phyloP scores from a whole-genome alignment of 2,329 filamentous ascomycete species.

The Curvularia hawaiiensis region DNA sequence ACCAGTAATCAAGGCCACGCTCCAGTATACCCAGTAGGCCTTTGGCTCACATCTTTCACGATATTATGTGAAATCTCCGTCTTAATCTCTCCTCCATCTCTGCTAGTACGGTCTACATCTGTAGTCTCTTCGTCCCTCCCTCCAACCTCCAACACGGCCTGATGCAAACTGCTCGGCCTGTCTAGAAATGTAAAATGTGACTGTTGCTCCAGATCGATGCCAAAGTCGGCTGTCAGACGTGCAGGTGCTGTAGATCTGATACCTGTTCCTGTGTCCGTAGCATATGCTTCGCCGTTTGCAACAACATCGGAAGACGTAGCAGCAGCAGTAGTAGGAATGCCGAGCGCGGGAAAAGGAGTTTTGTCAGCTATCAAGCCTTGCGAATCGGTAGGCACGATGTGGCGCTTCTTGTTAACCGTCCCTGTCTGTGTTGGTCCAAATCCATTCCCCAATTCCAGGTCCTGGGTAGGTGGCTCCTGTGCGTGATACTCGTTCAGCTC shows the following conservation, averaged over 20 bases:
- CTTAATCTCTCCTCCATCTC: background rate
- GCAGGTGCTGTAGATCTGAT: background rate
- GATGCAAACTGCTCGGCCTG: slow-evolving; percentile 4
- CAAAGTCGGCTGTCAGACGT: background rate
- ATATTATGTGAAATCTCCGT: background rate
- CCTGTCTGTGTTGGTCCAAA: background rate
- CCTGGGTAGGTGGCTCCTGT: background rate
- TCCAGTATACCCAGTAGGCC: slow-evolving; percentile 1
- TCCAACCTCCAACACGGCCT: slow-evolving; percentile 1
- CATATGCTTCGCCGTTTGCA: background rate
- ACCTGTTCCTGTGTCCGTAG: background rate
- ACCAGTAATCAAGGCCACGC: slow-evolving; percentile 1
- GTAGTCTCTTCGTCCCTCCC: background rate
- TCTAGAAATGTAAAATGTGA: background rate
- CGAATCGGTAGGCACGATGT: background rate
- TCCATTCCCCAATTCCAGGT: slow-evolving; percentile 7
- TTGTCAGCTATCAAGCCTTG: background rate
- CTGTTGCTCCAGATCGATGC: background rate
- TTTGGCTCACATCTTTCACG: background rate
- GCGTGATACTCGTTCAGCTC: background rate
- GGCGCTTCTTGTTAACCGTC: background rate
- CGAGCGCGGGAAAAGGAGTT: background rate
- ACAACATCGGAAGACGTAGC: background rate
- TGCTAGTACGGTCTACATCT: background rate
- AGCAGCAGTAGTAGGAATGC: background rate